Base-by-base conservation (phyloP, 176 grass and related monocot genomes). In the Oryza rufipogon region DNA sequence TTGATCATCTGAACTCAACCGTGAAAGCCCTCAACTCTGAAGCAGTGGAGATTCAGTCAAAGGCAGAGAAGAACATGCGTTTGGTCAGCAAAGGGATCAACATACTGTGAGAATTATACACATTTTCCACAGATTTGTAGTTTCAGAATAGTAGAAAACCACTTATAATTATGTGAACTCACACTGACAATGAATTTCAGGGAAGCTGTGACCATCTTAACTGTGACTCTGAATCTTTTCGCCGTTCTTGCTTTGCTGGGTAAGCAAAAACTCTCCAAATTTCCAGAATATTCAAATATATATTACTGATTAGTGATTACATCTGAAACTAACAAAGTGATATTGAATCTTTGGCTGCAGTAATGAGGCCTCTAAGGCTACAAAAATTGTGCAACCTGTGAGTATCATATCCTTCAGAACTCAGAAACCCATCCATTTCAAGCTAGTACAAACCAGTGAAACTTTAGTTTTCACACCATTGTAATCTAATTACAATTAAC, bases 1-100 rank as follows among this genome's bases (percentile, higher is more conserved):
- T 84, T 74, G 71, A 41, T 61, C 81, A 91, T 81, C 81, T 96
- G 23, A 99, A 94, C 81, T 80, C 87, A 9, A 99, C 96, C 7
- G 88, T 88, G 5, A 25, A 89, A 48, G 70, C 60, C 10, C 87
- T 99, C 3, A 89, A 87, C 61, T 77, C 86, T 22, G 89, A 99
- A 85, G 91, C 93, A 2, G 82, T 77, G 51, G 86, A 89, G 74
- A 94, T 99, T 76, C 91, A 90, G 77, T 75, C 14, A 1, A 92
- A 94, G 71, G 91, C 91, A 0, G 78, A 96, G 64, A 79, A 87
- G 74, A 99, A 81, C 66, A 92, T 99, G 93, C 47, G 30, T 11
- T 32, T 91, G 41, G 89, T 96, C 71, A 89, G 84, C 80, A 91
- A 78, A 85, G 91, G 89, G 17, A 92, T 96, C 87, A 84, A 91